Evolutionary conservation across 116 monocot species (phyloP).

Genomic region (Dioscorea cayenensis): DNA sequence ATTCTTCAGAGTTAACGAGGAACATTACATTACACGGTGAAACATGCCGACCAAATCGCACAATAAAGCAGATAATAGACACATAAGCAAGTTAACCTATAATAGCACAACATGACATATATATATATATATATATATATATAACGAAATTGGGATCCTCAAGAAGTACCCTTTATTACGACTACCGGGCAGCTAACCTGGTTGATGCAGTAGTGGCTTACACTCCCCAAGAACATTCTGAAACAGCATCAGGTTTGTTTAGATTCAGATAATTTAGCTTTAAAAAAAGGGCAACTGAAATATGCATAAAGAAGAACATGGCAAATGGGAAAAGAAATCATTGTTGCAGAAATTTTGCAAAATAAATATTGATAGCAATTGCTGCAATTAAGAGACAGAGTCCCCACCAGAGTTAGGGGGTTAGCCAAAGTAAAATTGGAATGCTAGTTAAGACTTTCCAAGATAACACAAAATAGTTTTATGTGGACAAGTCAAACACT

Average conservation of each 20-base stretch:
- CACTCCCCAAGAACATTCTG: constrained; percentile 75
- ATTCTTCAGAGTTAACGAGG: no score
- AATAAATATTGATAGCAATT: no score
- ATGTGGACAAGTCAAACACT: no score
- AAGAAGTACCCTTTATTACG: constrained; percentile 44
- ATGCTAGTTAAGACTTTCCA: no score
- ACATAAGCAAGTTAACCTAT: background rate
- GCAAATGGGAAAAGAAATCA: no score
- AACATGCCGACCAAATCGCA: background rate
- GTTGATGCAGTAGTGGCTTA: constrained; percentile 70
- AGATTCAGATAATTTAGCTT: background rate
- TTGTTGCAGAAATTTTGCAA: no score
- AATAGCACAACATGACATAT: background rate
- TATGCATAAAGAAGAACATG: no score
- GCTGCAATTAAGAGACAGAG: no score
- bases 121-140: background rate
- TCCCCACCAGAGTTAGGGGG: no score
- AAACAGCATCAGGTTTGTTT: background rate
- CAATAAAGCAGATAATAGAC: background rate
- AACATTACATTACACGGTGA: no score
- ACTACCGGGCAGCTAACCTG: constrained; percentile 52
- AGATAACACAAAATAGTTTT: no score
- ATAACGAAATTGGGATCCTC: background rate
- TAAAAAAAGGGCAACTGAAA: background rate
- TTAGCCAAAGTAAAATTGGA: no score